Percentiles rank a stretch among this genome's conserved stretches.
phyloP scores from a whole-genome alignment of 2,329 filamentous ascomycete species.

The Diaporthe ampelina region DNA sequence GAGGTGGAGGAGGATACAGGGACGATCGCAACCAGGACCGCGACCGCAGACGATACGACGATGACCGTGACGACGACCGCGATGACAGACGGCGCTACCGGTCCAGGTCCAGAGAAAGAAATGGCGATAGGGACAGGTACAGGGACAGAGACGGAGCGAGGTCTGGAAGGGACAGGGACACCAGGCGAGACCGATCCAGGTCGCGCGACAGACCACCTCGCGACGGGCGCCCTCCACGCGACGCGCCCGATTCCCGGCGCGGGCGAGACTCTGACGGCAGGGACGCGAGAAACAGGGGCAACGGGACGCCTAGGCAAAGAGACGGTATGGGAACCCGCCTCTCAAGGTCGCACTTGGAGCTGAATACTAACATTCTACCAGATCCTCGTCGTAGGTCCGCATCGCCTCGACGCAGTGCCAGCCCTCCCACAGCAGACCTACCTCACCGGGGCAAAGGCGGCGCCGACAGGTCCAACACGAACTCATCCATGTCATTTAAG shows the following conservation, averaged over 20 bases:
- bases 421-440: constrained; percentile 46
- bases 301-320: constrained; percentile 36
- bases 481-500: constrained; percentile 52
- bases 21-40: constrained; percentile 53
- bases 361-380: constrained; percentile 23
- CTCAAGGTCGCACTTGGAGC: not conserved
- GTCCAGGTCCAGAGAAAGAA: constrained; percentile 45
- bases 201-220: constrained; percentile 48
- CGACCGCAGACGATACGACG: constrained; percentile 51
- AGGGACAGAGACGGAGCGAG: constrained; percentile 52
- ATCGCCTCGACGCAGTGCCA: constrained; percentile 49
- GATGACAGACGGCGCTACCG: constrained; percentile 44
- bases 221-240: constrained; percentile 42
- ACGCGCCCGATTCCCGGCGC: constrained; percentile 35
- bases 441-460: constrained; percentile 53
- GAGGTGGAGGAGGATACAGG: constrained; percentile 43
- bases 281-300: constrained; percentile 27
- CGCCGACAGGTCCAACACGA: constrained; percentile 36
- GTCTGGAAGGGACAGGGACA: constrained; percentile 48
- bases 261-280: constrained; percentile 33
- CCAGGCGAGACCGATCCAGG: constrained; percentile 35
- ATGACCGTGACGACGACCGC: constrained; percentile 51
- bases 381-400: constrained; percentile 54
- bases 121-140: constrained; percentile 39
- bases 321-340: constrained; percentile 17